phyloP scores from a whole-genome alignment of 2,329 filamentous ascomycete genomes.

The Exophiala aquamarina region DNA sequence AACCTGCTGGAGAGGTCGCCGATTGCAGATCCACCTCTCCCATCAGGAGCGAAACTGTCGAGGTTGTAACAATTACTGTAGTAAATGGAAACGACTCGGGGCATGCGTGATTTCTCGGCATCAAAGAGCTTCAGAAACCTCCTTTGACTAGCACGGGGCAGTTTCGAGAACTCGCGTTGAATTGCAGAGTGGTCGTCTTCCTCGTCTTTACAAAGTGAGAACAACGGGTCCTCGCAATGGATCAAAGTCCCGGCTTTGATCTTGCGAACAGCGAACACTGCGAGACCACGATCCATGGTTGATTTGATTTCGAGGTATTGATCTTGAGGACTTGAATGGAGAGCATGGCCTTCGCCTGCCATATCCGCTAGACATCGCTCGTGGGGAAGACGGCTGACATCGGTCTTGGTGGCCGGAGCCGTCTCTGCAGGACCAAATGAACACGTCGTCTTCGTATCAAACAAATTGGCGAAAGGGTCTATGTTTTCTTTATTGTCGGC shows the following conservation, averaged over 20 bases:
- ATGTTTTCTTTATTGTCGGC: too few relatives aligned
- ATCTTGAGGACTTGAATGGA: slow-evolving; percentile 58
- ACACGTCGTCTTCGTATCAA: too few relatives aligned
- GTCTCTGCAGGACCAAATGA: too few relatives aligned
- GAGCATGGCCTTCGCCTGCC: slow-evolving; percentile 33
- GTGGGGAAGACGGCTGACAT: too few relatives aligned
- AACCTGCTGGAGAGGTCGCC: slow-evolving; percentile 21
- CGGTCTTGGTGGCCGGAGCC: too few relatives aligned
- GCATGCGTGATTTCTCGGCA: slow-evolving; percentile 23
- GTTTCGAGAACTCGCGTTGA: slow-evolving; percentile 13
- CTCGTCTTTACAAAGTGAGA: slow-evolving; percentile 19
- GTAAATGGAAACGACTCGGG: slow-evolving; percentile 22
- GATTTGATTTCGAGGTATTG: slow-evolving; percentile 45
- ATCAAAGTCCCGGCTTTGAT: slow-evolving; percentile 26
- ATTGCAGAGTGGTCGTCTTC: slow-evolving; percentile 14
- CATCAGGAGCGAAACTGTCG: slow-evolving; percentile 9
- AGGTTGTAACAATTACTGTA: slow-evolving; percentile 28
- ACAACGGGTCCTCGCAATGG: slow-evolving; percentile 20
- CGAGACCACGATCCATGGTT: slow-evolving; percentile 23
- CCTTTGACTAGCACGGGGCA: slow-evolving; percentile 15
- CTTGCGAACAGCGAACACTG: slow-evolving; percentile 20
- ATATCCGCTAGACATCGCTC: too few relatives aligned
- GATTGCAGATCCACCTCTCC: slow-evolving; percentile 22
- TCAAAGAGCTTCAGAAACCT: slow-evolving; percentile 22
- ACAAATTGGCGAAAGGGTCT: too few relatives aligned